These are phyloP conservation scores for Babesia ovis DNA, from an alignment of 169 alveolate species.

Conservation along the genomic window DNA sequence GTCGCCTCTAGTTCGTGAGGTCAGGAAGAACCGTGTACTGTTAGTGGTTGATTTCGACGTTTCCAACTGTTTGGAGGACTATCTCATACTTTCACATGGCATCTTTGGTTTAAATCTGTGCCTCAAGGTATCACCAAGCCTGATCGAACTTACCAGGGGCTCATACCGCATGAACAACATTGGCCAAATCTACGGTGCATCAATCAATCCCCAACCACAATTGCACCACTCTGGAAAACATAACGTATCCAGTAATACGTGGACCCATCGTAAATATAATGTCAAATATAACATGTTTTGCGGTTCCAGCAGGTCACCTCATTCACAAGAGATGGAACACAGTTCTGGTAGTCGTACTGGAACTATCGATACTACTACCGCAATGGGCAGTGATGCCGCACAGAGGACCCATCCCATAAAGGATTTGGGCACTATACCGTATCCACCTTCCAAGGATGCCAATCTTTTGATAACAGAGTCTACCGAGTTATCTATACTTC, in stretches of 20 bases:
- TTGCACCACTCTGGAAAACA: not conserved
- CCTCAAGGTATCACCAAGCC: conserved; percentile 1
- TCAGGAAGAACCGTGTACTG: conserved; percentile 28
- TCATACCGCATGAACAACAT: not conserved
- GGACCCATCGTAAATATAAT: not conserved
- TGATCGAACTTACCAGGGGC: not conserved
- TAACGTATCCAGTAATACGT: not conserved
- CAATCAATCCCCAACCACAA: not conserved
- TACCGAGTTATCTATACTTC: conserved; percentile 27
- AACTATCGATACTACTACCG: not conserved
- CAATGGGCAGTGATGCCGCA: not conserved
- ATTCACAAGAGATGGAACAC: not conserved
- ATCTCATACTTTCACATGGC: conserved; percentile 15
- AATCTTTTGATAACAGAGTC: conserved; percentile 15
- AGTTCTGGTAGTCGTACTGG: not conserved
- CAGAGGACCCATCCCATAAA: not conserved
- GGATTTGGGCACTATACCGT: conserved; percentile 18
- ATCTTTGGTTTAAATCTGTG: conserved; percentile 28
- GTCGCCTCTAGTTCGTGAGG: not conserved
- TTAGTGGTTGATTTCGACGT: not conserved
- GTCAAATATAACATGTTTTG: not conserved
- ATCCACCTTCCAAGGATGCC: conserved; percentile 13
- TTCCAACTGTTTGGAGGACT: conserved; percentile 22
- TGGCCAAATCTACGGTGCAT: not conserved
- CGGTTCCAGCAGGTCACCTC: not conserved